Percentiles rank a stretch among this genome's conserved stretches.
Conservation (phyloP, 352 stramenopile genomes). For the Chrysophaeum taylorii region DNA sequence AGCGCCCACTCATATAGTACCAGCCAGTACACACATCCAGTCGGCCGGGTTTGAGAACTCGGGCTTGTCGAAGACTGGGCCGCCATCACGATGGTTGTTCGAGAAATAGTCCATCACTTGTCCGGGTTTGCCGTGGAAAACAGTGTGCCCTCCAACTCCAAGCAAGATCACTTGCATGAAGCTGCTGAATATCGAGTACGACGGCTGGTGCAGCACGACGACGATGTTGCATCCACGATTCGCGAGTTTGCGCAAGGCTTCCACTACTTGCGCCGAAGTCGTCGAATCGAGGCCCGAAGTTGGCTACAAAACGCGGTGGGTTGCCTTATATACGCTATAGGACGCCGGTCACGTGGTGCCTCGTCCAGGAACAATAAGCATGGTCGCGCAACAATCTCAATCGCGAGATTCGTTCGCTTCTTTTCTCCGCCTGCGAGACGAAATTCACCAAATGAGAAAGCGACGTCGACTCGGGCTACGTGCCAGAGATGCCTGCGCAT, state of each 20-base stretch:
- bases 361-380: conserved; percentile 2
- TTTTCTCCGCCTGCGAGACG: too few species aligned
- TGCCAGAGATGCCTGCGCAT: too few species aligned
- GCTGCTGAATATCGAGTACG: background rate
- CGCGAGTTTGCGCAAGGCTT: conserved; percentile 49
- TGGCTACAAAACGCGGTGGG: too few species aligned
- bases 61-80: background rate
- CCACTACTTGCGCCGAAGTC: conserved; percentile 55
- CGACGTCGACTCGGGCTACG: too few species aligned
- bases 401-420: too few species aligned
- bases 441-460: too few species aligned
- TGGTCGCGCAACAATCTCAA: background rate
- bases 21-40: too few species aligned
- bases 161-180: background rate
- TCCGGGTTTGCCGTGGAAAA: background rate
- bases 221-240: conserved; percentile 50
- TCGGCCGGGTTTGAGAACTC: background rate
- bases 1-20: too few species aligned
- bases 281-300: conserved; percentile 65
- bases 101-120: background rate
- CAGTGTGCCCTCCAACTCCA: background rate
- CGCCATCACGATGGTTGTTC: too few species aligned
- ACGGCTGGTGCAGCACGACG: conserved; percentile 66
- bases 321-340: too few species aligned
- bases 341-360: too few species aligned